phyloP scores from a whole-genome alignment of 1,284 basidiomycete species.

The Sanghuangporus sanghuang region DNA sequence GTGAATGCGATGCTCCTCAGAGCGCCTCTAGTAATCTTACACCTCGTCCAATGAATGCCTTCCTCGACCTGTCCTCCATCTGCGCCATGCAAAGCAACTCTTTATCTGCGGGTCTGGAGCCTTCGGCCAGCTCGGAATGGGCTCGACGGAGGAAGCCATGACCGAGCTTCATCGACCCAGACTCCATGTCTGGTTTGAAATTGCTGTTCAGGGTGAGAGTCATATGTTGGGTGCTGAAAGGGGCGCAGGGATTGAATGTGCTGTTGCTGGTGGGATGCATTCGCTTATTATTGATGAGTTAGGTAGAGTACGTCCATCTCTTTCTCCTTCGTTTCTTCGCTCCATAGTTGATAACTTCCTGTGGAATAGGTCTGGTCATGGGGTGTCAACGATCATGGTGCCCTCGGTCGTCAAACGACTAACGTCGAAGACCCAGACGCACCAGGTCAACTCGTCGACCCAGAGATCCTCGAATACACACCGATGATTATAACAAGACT shows the following conservation, averaged over 20 bases:
- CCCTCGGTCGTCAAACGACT: conserved; percentile 43
- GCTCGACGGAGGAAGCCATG: conserved; percentile 32
- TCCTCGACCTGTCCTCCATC: conserved; percentile 18
- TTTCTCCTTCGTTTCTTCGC: neutral
- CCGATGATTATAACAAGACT: conserved; percentile 41
- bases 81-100: conserved; percentile 26
- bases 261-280: conserved; percentile 47
- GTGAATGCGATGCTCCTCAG: neutral
- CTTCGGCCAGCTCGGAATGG: conserved; percentile 44
- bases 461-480: conserved; percentile 46
- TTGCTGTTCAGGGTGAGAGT: conserved; percentile 25
- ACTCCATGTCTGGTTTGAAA: conserved; percentile 37
- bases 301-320: conserved; percentile 34
- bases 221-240: conserved; percentile 28
- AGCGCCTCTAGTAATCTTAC: neutral
- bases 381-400: conserved; percentile 58
- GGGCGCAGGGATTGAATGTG: conserved; percentile 36
- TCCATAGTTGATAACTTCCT: neutral
- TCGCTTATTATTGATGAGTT: conserved; percentile 41
- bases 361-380: conserved; percentile 38
- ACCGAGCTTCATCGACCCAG: conserved; percentile 39
- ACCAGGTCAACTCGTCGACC: conserved; percentile 31
- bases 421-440: conserved; percentile 34
- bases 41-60: conserved; percentile 20
- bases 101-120: conserved; percentile 44